These are phyloP conservation scores for Epithemia pelagica DNA, from an alignment of 108 stramenopile species.

Conservation along the genomic window DNA sequence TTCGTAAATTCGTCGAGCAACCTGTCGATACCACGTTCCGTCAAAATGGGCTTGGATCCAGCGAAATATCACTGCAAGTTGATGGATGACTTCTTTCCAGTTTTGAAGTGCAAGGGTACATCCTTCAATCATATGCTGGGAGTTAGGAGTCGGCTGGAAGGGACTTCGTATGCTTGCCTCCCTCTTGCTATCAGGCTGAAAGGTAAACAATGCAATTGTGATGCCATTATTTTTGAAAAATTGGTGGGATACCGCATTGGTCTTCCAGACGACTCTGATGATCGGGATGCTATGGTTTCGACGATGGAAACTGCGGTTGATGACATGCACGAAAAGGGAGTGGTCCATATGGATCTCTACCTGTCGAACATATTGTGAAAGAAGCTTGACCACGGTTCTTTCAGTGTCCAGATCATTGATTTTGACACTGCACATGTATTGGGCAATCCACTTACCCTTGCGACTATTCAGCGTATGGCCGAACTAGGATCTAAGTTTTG, in stretches of 20 bases:
- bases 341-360: conserved; percentile 1
- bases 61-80: no score
- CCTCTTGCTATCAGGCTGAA: not conserved
- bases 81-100: no score
- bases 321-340: not conserved
- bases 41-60: no score
- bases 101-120: no score
- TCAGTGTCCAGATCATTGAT: conserved; percentile 1
- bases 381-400: not conserved
- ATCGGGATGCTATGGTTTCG: not conserved
- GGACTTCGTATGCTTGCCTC: conserved; percentile 2
- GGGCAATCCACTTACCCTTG: no score
- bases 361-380: not conserved
- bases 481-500: no score
- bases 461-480: no score
- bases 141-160: no score
- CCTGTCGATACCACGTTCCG: no score
- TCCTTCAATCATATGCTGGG: no score
- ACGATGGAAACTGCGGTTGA: not conserved
- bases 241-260: conserved; percentile 1
- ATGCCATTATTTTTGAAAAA: not conserved
- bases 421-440: no score
- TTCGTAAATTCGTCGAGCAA: no score
- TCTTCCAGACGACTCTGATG: not conserved
- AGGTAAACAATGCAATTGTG: not conserved